Evolutionary conservation across 2,329 filamentous ascomycete genomes (phyloP).

Genomic region (Fusarium mexicanum): DNA sequence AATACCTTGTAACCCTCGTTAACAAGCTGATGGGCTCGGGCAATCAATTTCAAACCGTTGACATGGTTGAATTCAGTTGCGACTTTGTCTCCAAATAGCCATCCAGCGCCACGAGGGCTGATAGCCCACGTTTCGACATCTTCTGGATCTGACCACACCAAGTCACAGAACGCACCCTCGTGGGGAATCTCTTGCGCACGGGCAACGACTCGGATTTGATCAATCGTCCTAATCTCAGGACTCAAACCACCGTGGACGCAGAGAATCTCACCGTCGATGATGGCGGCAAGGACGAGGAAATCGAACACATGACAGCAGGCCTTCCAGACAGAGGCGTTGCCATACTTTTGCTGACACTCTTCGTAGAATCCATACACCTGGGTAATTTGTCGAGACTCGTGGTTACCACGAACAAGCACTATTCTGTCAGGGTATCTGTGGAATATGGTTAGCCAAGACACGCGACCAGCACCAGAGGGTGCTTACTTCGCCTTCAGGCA

Average conservation of each 20-base stretch:
- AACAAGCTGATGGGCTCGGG: conserved; percentile 96
- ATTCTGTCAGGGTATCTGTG: conserved; percentile 91
- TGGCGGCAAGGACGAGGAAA: conserved; percentile 94
- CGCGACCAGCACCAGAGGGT: neutral
- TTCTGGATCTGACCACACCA: conserved; percentile 98
- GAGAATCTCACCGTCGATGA: conserved; percentile 98
- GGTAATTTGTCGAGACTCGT: conserved; percentile 96
- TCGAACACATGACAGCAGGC: conserved; percentile 99
- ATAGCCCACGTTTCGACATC: conserved; percentile 97
- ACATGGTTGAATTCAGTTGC: conserved; percentile 98
- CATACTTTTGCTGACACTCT: conserved; percentile 97
- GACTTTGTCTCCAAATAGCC: conserved; percentile 97
- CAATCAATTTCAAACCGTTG: conserved; percentile 94
- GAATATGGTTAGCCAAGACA: conserved; percentile 32
- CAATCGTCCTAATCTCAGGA: conserved; percentile 93
- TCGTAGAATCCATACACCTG: conserved; percentile 99
- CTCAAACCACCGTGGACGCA: conserved; percentile 95
- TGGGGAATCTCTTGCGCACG: conserved; percentile 98
- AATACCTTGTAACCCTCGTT: conserved; percentile 96
- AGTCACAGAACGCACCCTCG: conserved; percentile 96
- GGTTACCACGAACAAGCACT: conserved; percentile 95
- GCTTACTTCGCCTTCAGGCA: conserved; percentile 82
- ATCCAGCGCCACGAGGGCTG: conserved; percentile 93
- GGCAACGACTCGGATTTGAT: conserved; percentile 98
- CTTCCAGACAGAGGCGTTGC: conserved; percentile 99